Evolutionary conservation across 331 rosid genomes (phyloP).

Genomic region (Rhamnella rubrinervis): DNA sequence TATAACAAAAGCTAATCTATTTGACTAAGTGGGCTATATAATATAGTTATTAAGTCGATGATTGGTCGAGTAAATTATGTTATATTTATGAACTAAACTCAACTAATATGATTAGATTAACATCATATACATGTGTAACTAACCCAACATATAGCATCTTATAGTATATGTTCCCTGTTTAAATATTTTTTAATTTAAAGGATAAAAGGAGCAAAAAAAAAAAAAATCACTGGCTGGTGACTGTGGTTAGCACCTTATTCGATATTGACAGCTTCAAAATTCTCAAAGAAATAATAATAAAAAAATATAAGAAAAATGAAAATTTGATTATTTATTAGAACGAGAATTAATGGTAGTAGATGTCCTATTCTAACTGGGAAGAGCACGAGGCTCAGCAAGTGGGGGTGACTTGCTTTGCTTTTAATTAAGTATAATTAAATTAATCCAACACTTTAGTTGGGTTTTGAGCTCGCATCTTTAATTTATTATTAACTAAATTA

Average conservation of each 20-base stretch:
- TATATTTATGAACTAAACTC: no score
- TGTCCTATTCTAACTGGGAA: constrained; percentile 40
- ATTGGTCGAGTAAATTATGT: no score
- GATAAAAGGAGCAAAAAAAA: constrained; percentile 9
- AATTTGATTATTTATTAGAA: constrained; percentile 7
- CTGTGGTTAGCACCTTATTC: constrained; percentile 32
- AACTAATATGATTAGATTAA: no score
- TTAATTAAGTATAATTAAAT: constrained; percentile 28
- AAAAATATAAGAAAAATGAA: constrained; percentile 5
- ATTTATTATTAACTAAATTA: not conserved
- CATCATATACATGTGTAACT: not conserved
- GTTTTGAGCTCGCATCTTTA: constrained; percentile 9
- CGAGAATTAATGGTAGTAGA: constrained; percentile 41
- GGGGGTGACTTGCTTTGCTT: constrained; percentile 48
- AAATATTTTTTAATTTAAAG: not conserved
- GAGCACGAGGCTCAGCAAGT: constrained; percentile 60
- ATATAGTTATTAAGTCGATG: no score
- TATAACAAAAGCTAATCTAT: no score
- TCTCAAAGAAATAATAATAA: constrained; percentile 15
- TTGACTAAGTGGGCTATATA: no score
- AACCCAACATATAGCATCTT: constrained; percentile 4
- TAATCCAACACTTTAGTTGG: constrained; percentile 33
- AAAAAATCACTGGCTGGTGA: not conserved
- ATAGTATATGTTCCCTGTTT: not conserved
- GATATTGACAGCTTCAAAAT: constrained; percentile 35